A percentile compares a stretch with the other conserved stretches of the same genome.
These are phyloP conservation scores for Quercus parvula DNA, from an alignment of 306 rosid species.

Conservation along the genomic window DNA sequence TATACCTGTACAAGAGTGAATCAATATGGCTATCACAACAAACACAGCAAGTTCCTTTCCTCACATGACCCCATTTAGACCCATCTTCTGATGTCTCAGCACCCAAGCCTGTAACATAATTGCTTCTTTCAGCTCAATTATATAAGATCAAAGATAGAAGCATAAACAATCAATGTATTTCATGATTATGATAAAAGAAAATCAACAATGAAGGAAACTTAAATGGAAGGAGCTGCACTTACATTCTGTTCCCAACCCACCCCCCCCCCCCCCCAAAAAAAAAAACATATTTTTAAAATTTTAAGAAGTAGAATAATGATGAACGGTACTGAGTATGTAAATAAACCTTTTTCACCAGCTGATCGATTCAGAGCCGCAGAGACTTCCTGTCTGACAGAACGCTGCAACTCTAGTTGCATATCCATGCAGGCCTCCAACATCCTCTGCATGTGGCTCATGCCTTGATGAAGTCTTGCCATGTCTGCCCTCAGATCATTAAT, in stretches of 20 bases:
- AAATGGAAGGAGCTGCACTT: not conserved
- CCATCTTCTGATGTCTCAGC: conserved; percentile 96
- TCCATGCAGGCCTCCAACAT: conserved; percentile 99
- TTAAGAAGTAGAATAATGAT: not conserved
- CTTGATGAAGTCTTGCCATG: conserved; percentile 98
- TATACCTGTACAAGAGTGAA: conserved; percentile 94
- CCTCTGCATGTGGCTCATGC: conserved; percentile 99
- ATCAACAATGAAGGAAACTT: not conserved
- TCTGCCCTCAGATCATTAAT: conserved; percentile 89
- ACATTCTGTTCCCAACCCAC: not conserved
- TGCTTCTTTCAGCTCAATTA: not conserved
- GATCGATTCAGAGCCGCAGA: conserved; percentile 95
- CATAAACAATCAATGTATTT: not conserved
- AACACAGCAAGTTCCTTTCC: conserved; percentile 97
- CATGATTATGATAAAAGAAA: not conserved
- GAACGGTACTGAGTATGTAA: not conserved
- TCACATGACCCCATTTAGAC: conserved; percentile 95
- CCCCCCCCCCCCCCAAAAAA: no score
- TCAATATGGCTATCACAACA: conserved; percentile 97
- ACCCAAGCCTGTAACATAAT: conserved; percentile 51
- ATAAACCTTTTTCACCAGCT: conserved; percentile 72
- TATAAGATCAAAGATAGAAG: not conserved
- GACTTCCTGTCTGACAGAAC: conserved; percentile 98
- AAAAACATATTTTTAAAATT: not conserved
- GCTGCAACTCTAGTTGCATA: conserved; percentile 99